Conservation (phyloP, 257 asterid species). For the Gentiana dahurica region DNA sequence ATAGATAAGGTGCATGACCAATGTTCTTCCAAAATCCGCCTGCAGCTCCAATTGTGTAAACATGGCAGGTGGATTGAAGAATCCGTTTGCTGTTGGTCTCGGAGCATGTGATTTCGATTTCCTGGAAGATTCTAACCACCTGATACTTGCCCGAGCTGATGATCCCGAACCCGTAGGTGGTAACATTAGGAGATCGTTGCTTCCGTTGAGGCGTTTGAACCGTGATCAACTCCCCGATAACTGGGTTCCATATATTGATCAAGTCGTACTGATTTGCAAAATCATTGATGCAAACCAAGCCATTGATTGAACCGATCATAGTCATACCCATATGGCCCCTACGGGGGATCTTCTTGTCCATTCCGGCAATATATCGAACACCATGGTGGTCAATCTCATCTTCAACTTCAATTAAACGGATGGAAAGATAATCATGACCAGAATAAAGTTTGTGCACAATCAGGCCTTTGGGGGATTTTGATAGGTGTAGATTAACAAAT, state of each 20-base stretch:
- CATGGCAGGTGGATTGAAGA: conserved; percentile 19
- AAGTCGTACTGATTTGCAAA: not conserved
- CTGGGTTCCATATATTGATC: conserved; percentile 27
- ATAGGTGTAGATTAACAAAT: conserved; percentile 13
- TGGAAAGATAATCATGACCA: not conserved
- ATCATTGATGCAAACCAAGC: conserved; percentile 11
- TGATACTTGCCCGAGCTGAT: conserved; percentile 2
- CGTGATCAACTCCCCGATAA: conserved; percentile 18
- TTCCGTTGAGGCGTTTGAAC: conserved; percentile 11
- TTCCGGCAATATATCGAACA: not conserved
- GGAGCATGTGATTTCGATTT: not conserved
- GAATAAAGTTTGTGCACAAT: not conserved
- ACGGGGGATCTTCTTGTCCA: not conserved
- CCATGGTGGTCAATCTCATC: conserved; percentile 11
- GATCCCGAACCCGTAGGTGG: conserved; percentile 28
- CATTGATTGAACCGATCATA: conserved; percentile 15
- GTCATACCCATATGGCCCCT: not conserved
- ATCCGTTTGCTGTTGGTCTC: not conserved
- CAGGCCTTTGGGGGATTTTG: conserved; percentile 17
- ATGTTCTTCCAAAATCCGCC: conserved; percentile 19
- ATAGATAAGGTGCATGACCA: conserved; percentile 15
- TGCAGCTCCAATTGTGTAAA: conserved; percentile 30
- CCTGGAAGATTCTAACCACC: conserved; percentile 5
- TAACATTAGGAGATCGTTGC: conserved; percentile 5
- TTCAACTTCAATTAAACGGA: conserved; percentile 8